A percentile compares a stretch with the other conserved stretches of the same genome.
Conservation (phyloP, 169 alveolate species). For the Eimeria praecox region DNA sequence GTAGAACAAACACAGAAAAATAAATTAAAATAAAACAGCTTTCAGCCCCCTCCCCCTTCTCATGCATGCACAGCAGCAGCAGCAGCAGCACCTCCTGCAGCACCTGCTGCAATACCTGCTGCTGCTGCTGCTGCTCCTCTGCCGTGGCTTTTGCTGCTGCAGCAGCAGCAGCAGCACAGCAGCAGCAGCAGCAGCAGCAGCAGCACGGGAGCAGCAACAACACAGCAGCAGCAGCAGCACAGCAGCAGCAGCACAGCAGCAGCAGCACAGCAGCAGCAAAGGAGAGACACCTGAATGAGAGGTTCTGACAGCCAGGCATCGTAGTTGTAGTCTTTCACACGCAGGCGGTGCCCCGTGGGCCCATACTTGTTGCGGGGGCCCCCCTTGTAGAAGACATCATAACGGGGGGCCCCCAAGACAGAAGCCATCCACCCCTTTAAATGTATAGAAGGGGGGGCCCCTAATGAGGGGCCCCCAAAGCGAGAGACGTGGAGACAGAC, state of each 20-base stretch:
- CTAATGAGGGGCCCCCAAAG: not conserved
- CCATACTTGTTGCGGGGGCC: slow-evolving; percentile 36
- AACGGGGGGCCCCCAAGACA: slow-evolving; percentile 76
- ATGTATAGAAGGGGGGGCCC: slow-evolving; percentile 29
- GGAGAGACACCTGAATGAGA: slow-evolving; percentile 56
- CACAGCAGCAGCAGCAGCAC: not conserved
- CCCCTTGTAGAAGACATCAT: slow-evolving; percentile 72
- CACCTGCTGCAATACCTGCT: too few relatives aligned
- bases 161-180: not conserved
- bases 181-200: slow-evolving; percentile 1
- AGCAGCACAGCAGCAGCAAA: slow-evolving; percentile 13
- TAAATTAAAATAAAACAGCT: not conserved
- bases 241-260: slow-evolving; percentile 24
- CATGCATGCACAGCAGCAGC: too few relatives aligned
- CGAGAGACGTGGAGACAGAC: slow-evolving; percentile 54
- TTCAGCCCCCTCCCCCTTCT: not conserved
- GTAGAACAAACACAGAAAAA: not conserved
- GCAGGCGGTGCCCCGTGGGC: slow-evolving; percentile 26
- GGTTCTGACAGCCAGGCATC: slow-evolving; percentile 79
- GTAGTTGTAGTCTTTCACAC: slow-evolving; percentile 76
- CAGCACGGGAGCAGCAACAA: too few relatives aligned
- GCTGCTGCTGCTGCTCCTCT: slow-evolving; percentile 9
- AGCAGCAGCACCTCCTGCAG: too few relatives aligned
- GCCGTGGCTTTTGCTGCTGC: not conserved
- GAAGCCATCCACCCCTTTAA: slow-evolving; percentile 27